These are phyloP conservation scores for Erysiphe pulchra DNA, from an alignment of 2,329 filamentous ascomycete species.

Conservation along the genomic window DNA sequence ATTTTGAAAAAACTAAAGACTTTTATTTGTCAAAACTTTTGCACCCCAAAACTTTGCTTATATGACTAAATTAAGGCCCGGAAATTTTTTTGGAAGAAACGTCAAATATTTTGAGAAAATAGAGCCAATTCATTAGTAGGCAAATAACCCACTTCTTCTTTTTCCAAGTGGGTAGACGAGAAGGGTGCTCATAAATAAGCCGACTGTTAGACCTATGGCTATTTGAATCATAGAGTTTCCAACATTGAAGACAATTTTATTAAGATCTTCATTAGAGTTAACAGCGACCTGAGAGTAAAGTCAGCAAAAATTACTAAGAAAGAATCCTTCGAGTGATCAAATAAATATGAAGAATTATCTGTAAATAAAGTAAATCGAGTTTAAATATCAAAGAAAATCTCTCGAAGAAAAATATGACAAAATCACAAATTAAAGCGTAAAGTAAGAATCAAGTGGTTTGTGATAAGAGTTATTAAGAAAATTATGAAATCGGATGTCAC, in stretches of 20 bases:
- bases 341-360: neutral
- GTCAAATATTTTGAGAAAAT: neutral
- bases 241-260: slow-evolving; percentile 16
- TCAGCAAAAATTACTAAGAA: slow-evolving; percentile 4
- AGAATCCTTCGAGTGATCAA: slow-evolving; percentile 1
- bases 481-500: neutral
- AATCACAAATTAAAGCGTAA: slow-evolving; percentile 3
- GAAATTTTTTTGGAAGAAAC: no score
- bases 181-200: slow-evolving; percentile 16
- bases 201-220: slow-evolving; percentile 18
- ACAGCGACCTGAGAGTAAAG: slow-evolving; percentile 4
- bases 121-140: slow-evolving; percentile 11
- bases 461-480: neutral
- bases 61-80: no score
- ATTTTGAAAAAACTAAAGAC: no score
- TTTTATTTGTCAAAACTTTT: no score
- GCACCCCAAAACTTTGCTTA: no score
- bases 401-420: slow-evolving; percentile 4
- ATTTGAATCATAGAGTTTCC: slow-evolving; percentile 18
- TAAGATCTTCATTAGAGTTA: slow-evolving; percentile 8
- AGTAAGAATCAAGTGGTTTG: slow-evolving; percentile 1
- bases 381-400: neutral
- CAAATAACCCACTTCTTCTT: slow-evolving; percentile 17
- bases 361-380: neutral
- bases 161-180: slow-evolving; percentile 18